A percentile compares a stretch with the other conserved stretches of the same genome.
Evolutionary conservation across 495 filamentous ascomycete species (phyloP).

Genomic region (Aeminium ludgeri): DNA sequence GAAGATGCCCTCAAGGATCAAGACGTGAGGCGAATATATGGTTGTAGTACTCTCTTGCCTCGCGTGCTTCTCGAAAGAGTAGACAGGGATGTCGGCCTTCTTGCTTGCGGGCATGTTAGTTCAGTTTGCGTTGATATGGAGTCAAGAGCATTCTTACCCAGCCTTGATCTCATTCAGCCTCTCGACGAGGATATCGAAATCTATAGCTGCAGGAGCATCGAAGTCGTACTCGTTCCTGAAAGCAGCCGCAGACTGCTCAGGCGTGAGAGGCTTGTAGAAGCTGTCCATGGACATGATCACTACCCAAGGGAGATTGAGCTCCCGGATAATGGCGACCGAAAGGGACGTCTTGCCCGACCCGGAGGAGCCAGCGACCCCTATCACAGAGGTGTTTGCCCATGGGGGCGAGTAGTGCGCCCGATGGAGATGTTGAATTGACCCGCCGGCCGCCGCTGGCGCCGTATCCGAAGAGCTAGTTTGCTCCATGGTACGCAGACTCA

Average conservation of each 20-base stretch:
- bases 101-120: constrained; percentile 37
- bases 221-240: constrained; percentile 91
- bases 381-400: constrained; percentile 87
- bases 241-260: constrained; percentile 56
- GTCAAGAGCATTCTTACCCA: constrained; percentile 45
- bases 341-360: constrained; percentile 96
- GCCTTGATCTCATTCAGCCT: constrained; percentile 67
- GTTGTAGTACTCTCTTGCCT: constrained; percentile 60
- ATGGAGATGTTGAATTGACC: constrained; percentile 8
- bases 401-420: constrained; percentile 71
- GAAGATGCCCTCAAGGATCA: constrained; percentile 92
- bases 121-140: background rate
- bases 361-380: constrained; percentile 87
- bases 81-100: constrained; percentile 81
- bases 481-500: too few species aligned
- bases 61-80: constrained; percentile 88
- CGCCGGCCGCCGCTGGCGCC: background rate
- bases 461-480: too few species aligned
- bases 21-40: constrained; percentile 89
- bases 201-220: constrained; percentile 83
- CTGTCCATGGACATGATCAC: constrained; percentile 96
- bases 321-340: constrained; percentile 75
- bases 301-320: constrained; percentile 89
- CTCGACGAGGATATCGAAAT: constrained; percentile 82
- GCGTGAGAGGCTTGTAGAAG: constrained; percentile 74